Conservation (phyloP, 73 alveolate species). For the Effrenium voratum region DNA sequence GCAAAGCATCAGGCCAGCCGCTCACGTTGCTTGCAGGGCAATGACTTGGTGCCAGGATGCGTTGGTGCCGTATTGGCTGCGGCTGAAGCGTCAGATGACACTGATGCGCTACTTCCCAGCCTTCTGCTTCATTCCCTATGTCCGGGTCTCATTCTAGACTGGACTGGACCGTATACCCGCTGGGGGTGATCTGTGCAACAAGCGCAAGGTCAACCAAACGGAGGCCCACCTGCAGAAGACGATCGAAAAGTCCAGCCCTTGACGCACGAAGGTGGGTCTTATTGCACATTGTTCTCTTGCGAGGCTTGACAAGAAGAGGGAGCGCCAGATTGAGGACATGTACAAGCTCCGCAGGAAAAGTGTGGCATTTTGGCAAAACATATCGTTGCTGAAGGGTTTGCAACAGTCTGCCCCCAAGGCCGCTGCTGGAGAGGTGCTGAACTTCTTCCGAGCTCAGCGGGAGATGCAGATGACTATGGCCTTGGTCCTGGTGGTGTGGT, state of each 20-base stretch:
- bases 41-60: slow-evolving; percentile 10
- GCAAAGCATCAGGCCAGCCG: slow-evolving; percentile 71
- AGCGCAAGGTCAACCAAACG: slow-evolving; percentile 33
- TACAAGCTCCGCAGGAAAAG: slow-evolving; percentile 55
- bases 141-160: neutral
- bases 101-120: slow-evolving; percentile 62
- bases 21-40: too few species aligned
- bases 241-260: slow-evolving; percentile 21
- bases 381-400: neutral
- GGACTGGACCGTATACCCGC: neutral
- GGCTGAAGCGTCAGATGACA: slow-evolving; percentile 56
- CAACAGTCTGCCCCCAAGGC: neutral
- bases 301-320: slow-evolving; percentile 83
- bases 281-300: neutral
- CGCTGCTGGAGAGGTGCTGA: slow-evolving; percentile 23
- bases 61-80: slow-evolving; percentile 70
- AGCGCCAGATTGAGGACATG: slow-evolving; percentile 55
- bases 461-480: slow-evolving; percentile 23
- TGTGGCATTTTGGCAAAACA: neutral
- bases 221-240: slow-evolving; percentile 73
- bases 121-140: slow-evolving; percentile 43
- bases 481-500: slow-evolving; percentile 39
- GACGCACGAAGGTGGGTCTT: neutral
- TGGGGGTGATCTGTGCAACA: neutral
- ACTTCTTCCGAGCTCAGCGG: slow-evolving; percentile 63